Conservation (phyloP, 2,329 filamentous ascomycete genomes). For the Periconia digitata region DNA sequence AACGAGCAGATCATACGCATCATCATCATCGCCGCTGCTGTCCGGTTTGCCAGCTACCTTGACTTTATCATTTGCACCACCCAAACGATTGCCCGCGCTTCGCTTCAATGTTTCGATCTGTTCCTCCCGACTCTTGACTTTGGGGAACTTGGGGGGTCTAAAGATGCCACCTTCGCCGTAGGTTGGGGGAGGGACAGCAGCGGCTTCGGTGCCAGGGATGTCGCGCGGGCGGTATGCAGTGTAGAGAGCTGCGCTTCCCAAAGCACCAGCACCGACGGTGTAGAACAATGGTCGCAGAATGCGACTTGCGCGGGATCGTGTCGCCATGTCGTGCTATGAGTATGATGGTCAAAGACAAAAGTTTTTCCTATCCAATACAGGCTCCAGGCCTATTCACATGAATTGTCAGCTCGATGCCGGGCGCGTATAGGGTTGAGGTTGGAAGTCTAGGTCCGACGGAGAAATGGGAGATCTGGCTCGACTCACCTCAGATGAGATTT, state of each 20-base stretch:
- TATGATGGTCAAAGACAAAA: not conserved
- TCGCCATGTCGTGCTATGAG: conserved; percentile 28
- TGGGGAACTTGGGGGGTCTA: conserved; percentile 66
- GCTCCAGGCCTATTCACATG: conserved; percentile 15
- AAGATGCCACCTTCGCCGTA: conserved; percentile 70
- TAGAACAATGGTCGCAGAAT: conserved; percentile 62
- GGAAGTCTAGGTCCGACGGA: not conserved
- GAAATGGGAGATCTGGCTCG: not conserved
- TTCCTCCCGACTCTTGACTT: conserved; percentile 62
- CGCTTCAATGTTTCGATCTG: conserved; percentile 64
- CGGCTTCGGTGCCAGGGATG: conserved; percentile 69
- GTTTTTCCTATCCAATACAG: not conserved
- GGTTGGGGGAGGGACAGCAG: conserved; percentile 69
- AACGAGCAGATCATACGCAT: conserved; percentile 74
- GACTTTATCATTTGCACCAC: conserved; percentile 44
- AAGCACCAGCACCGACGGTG: conserved; percentile 56
- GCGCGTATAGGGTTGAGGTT: too few relatives aligned
- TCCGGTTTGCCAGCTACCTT: conserved; percentile 17
- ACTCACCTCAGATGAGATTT: conserved; percentile 8
- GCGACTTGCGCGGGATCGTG: conserved; percentile 42
- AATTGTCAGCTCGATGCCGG: conserved; percentile 7
- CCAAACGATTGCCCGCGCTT: conserved; percentile 48
- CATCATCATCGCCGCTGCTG: conserved; percentile 40
- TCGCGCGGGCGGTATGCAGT: conserved; percentile 69
- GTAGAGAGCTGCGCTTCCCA: conserved; percentile 61